Base-by-base conservation (phyloP, 2,329 filamentous ascomycete genomes). In the Shiraia sp. region DNA sequence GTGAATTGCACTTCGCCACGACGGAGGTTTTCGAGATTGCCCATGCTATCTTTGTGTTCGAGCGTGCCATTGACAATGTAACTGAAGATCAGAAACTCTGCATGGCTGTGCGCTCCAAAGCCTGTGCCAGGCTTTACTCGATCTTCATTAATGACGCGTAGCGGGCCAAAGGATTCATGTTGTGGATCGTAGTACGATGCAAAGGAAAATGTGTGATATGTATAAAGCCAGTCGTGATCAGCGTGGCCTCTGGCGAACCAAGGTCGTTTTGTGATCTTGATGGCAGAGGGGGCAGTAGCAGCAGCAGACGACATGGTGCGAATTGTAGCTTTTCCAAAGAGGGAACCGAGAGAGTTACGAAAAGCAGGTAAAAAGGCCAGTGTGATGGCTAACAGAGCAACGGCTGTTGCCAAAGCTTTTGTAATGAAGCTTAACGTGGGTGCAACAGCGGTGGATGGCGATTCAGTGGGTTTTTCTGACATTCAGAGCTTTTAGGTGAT, bases 1-100 rank as follows among this genome's bases (percentile, higher is more conserved):
- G 90, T 95, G 70, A 95, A 95, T 63, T 95, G 90, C 31, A 95
- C 87, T 66, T 95, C 89, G 10, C 89, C 88, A 26, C 88, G 78
- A 59, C 80, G 80, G 76, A 95, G 85, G 70, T 85, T 88, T 68
- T 81, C 75, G 7, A 77, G 62, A 39, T 78, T 81, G 56, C 88
- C 80, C 85, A 95, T 91, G 47, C 82, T 87, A 72, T 95, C 90
- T 33, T 89, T 85, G 74, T 95, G 90, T 33, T 90, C 92, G 49
- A 95, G 80, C 71, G 92, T 88, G 51, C 90, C 90, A 32, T 77
- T 82, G n/a, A 95, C 76, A 60, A 95, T 86, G 72, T 95, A 93
- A 63, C 80, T 85, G 78, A 92, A 95, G 72, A 95, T 95, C 70
- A 95, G 87, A 68, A 90, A 91, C 68, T 95, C 87, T 50, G 86